These are phyloP conservation scores for Oxytropis ochrocephala DNA, from an alignment of 306 rosid genomes.

Conservation along the genomic window DNA sequence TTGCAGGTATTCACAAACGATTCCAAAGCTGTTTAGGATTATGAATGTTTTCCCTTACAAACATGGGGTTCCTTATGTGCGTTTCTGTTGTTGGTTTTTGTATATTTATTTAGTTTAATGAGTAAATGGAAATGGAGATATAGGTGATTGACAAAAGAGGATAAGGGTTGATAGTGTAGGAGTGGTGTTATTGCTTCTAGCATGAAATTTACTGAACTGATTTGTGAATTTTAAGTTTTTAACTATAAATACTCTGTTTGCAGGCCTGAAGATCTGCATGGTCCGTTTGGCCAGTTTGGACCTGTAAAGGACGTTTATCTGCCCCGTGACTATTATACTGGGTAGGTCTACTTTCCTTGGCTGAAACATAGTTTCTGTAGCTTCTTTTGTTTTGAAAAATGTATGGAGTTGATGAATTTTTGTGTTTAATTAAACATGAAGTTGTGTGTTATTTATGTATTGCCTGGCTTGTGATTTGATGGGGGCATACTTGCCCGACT, in stretches of 20 bases:
- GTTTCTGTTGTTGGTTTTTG: not conserved
- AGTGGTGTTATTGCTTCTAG: not conserved
- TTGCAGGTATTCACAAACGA: constrained; percentile 45
- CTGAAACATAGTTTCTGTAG: not conserved
- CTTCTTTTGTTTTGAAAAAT: not conserved
- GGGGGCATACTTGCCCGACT: too few species aligned
- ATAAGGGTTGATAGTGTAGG: not conserved
- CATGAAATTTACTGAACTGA: not conserved
- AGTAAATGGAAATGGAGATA: not conserved
- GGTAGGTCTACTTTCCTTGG: constrained; percentile 38
- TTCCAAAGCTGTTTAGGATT: not conserved
- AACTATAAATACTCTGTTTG: not conserved
- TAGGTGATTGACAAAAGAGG: not conserved
- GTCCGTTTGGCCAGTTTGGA: constrained; percentile 68
- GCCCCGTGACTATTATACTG: constrained; percentile 80
- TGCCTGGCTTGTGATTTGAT: not conserved
- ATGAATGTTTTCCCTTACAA: too few species aligned
- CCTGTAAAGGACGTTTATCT: constrained; percentile 74
- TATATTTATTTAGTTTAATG: not conserved
- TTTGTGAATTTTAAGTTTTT: not conserved
- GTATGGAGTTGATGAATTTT: not conserved
- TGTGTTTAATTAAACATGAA: not conserved
- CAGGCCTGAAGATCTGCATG: constrained; percentile 65
- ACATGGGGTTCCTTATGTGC: not conserved
- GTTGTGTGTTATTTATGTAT: not conserved